phyloP scores from a whole-genome alignment of 2,329 filamentous ascomycete genomes.

The Microdochium nivale region DNA sequence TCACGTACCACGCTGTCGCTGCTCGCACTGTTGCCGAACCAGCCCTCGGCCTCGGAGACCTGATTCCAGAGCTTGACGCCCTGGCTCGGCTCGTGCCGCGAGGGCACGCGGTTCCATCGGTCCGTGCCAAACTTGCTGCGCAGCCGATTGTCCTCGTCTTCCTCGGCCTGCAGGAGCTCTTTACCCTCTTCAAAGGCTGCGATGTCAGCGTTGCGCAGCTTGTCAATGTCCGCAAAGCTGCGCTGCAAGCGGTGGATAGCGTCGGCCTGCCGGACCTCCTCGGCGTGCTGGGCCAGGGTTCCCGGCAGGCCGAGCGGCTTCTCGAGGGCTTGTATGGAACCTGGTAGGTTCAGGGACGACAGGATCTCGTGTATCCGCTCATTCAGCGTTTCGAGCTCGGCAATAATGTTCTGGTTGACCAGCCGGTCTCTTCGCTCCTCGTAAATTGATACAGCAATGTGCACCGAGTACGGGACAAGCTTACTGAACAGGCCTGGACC shows the following conservation, averaged over 20 bases:
- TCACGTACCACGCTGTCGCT: slow-evolving; percentile 58
- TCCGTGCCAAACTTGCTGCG: slow-evolving; percentile 78
- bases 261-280: slow-evolving; percentile 88
- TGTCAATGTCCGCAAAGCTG: slow-evolving; percentile 82
- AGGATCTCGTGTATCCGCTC: slow-evolving; percentile 71
- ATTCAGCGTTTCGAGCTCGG: slow-evolving; percentile 74
- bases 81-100: slow-evolving; percentile 54
- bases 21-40: slow-evolving; percentile 58
- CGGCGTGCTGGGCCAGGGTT: slow-evolving; percentile 77
- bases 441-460: slow-evolving; percentile 91
- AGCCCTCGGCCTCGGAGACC: slow-evolving; percentile 73
- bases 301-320: slow-evolving; percentile 88
- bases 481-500: slow-evolving; percentile 82
- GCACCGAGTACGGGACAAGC: slow-evolving; percentile 90
- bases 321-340: slow-evolving; percentile 87
- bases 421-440: slow-evolving; percentile 85
- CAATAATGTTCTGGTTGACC: slow-evolving; percentile 80
- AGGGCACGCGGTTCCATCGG: slow-evolving; percentile 67
- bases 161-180: slow-evolving; percentile 68
- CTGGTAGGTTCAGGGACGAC: slow-evolving; percentile 77
- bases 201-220: slow-evolving; percentile 72
- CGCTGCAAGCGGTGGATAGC: slow-evolving; percentile 68
- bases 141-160: slow-evolving; percentile 71
- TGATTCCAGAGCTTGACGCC: slow-evolving; percentile 65
- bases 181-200: slow-evolving; percentile 77